phyloP scores from a whole-genome alignment of 2,329 filamentous ascomycete species.

The Mycosphaerelloides madeirae region DNA sequence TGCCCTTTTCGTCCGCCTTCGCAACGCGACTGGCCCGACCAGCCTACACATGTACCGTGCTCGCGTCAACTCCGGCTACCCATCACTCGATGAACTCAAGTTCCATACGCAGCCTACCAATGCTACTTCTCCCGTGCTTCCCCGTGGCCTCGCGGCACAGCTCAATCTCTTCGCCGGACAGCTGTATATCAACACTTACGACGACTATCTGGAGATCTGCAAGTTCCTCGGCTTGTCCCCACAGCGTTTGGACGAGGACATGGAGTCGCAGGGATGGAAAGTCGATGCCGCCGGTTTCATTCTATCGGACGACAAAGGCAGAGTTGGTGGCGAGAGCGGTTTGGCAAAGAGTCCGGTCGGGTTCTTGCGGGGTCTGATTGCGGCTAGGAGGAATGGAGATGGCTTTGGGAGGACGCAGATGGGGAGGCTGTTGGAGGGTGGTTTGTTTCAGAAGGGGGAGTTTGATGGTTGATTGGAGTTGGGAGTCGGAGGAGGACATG shows the following conservation, averaged over 20 bases:
- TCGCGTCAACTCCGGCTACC: constrained; percentile 38
- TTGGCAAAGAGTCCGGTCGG: constrained; percentile 19
- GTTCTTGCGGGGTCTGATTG: constrained; percentile 23
- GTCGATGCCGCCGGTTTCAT: constrained; percentile 20
- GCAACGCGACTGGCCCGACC: constrained; percentile 32
- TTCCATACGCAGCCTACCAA: constrained; percentile 33
- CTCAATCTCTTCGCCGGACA: constrained; percentile 66
- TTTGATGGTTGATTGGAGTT: constrained; percentile 5
- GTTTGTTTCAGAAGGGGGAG: constrained; percentile 11
- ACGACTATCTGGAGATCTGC: constrained; percentile 46
- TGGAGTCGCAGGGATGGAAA: constrained; percentile 10
- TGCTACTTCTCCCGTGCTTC: constrained; percentile 11
- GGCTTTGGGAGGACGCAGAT: constrained; percentile 26
- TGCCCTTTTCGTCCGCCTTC: constrained; percentile 39
- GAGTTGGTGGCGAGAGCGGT: constrained; percentile 13
- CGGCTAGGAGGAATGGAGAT: constrained; percentile 21
- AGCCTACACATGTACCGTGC: constrained; percentile 49
- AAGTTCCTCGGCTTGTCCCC: constrained; percentile 15
- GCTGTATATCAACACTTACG: constrained; percentile 54
- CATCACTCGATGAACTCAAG: constrained; percentile 43
- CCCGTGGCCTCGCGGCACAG: constrained; percentile 37
- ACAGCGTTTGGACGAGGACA: constrained; percentile 1
- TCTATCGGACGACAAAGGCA: constrained; percentile 11
- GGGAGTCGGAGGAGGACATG: background rate
- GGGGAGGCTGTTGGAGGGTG: constrained; percentile 22